Base-by-base conservation (phyloP, 768 basidiomycete species). In the Dictyophora rubrovolvata region DNA sequence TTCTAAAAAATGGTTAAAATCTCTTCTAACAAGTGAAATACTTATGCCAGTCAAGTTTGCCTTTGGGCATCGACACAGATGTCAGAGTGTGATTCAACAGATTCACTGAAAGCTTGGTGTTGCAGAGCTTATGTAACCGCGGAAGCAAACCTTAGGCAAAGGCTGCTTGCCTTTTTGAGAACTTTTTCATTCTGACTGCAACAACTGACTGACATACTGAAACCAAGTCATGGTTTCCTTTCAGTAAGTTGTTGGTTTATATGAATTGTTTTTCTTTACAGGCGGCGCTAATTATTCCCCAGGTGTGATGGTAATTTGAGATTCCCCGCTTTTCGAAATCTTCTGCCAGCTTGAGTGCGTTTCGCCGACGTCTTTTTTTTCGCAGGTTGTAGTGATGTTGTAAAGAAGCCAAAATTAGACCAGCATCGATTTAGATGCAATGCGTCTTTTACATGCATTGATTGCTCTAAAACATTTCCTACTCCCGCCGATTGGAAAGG, bases 371-470 rank as follows among this genome's bases (percentile, higher is more conserved):
- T 54, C 56, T 35, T 50, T 56, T n/a, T n/a, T n/a, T n/a, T n/a
- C n/a, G 42, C 60, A 89, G 90, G 69, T 36, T 96, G 93, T 69
- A 74, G 79, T 54, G 93, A 96, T 64, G 85, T 91, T 10, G 84
- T 95, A 28, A 96, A 92, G 71, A 96, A 96, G 67, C 93, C 93
- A 12, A 93, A 93, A 70, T 79, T 96, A 0, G 91, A 95, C 70
- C 81, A 85, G 67, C 93, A 95, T 66, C 63, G 77, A 53, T 68
- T 66, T 28, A 73, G 78, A 49, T 92, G 88, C 66, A 74, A 83
- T 57, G 65, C 79, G 1, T 80, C 85, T 7, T 87, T 89, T 64
- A 87, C 87, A 65, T 90, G 89, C 68, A 82, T 92, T 67, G 93
- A 96, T 68, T 96, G 93, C 71, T 86, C 83, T n/a, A 86, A 78